phyloP scores from a whole-genome alignment of 2,329 filamentous ascomycete species.

The Pseudopithomyces chartarum region DNA sequence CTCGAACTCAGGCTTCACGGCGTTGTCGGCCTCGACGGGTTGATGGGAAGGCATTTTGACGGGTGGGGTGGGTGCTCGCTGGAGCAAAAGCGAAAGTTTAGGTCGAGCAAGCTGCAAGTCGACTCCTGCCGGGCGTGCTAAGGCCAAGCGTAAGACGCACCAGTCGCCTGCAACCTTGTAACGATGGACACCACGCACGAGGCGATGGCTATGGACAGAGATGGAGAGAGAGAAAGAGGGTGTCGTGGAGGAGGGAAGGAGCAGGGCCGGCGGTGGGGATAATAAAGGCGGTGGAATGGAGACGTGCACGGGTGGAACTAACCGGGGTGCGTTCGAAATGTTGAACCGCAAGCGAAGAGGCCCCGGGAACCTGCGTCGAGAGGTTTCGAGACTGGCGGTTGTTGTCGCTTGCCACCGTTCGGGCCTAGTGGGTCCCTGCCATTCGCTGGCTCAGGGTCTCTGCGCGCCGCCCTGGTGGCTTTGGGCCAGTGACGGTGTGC shows the following conservation, averaged over 20 bases:
- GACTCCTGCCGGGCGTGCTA: neutral
- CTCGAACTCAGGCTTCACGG: constrained; percentile 55
- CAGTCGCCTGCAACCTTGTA: constrained; percentile 12
- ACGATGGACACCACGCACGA: constrained; percentile 2
- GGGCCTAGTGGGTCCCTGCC: constrained; percentile 21
- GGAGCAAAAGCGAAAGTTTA: constrained; percentile 19
- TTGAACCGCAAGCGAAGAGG: constrained; percentile 41
- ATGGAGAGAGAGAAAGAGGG: neutral
- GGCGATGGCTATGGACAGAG: constrained; percentile 4
- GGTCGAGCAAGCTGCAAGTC: constrained; percentile 6
- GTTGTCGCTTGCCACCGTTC: constrained; percentile 25
- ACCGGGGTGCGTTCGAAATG: constrained; percentile 13
- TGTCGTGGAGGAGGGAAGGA: constrained; percentile 14
- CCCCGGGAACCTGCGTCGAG: constrained; percentile 40
- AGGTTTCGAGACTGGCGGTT: constrained; percentile 26
- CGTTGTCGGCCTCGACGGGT: constrained; percentile 52
- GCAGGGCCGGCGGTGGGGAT: constrained; percentile 20
- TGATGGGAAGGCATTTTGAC: constrained; percentile 58
- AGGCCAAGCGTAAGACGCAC: constrained; percentile 17
- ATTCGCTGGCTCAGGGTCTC: constrained; percentile 26
- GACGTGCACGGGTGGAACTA: constrained; percentile 14
- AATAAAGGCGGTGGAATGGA: constrained; percentile 33
- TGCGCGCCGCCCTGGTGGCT: constrained; percentile 19
- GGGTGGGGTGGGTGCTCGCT: constrained; percentile 7
- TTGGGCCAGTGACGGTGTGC: constrained; percentile 25